Conservation (phyloP, 2,329 filamentous ascomycete species). For the Grosmannia serpens region DNA sequence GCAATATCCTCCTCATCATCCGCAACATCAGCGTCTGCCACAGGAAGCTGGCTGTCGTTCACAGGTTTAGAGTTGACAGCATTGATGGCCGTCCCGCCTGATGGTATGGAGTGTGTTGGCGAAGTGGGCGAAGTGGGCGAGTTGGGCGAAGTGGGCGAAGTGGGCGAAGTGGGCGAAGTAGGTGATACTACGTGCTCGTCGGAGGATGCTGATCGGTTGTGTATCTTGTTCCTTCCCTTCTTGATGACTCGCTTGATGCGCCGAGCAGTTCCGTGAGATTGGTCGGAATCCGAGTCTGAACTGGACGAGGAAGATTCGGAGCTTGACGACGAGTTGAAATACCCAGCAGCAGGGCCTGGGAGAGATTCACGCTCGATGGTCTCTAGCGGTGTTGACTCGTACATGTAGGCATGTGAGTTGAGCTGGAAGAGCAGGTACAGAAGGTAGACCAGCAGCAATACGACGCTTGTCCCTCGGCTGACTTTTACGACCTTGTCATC, state of each 20-base stretch:
- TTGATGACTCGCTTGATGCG: slow-evolving; percentile 51
- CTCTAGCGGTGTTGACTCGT: slow-evolving; percentile 58
- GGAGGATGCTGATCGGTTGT: slow-evolving; percentile 36
- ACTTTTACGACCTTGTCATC: slow-evolving; percentile 55
- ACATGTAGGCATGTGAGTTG: slow-evolving; percentile 56
- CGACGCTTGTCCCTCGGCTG: slow-evolving; percentile 65
- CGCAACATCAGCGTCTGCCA: slow-evolving; percentile 1
- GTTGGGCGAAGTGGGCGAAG: background rate
- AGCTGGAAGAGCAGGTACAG: slow-evolving; percentile 69
- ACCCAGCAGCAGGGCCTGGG: slow-evolving; percentile 55
- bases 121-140: background rate
- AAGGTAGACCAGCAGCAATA: slow-evolving; percentile 60
- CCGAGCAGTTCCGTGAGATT: slow-evolving; percentile 36
- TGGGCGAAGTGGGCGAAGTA: background rate
- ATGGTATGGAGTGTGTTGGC: background rate
- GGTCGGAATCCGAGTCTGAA: slow-evolving; percentile 39
- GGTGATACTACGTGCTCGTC: slow-evolving; percentile 24
- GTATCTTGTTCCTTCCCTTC: slow-evolving; percentile 46
- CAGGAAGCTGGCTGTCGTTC: background rate
- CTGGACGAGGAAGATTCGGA: slow-evolving; percentile 44
- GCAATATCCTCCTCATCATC: slow-evolving; percentile 13
- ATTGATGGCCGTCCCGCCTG: background rate
- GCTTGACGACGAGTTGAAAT: slow-evolving; percentile 42
- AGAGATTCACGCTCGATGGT: slow-evolving; percentile 51
- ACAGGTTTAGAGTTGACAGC: too few relatives aligned